These are phyloP conservation scores for Aspergillus conjunctus DNA, from an alignment of 495 filamentous ascomycete genomes.

Conservation along the genomic window DNA sequence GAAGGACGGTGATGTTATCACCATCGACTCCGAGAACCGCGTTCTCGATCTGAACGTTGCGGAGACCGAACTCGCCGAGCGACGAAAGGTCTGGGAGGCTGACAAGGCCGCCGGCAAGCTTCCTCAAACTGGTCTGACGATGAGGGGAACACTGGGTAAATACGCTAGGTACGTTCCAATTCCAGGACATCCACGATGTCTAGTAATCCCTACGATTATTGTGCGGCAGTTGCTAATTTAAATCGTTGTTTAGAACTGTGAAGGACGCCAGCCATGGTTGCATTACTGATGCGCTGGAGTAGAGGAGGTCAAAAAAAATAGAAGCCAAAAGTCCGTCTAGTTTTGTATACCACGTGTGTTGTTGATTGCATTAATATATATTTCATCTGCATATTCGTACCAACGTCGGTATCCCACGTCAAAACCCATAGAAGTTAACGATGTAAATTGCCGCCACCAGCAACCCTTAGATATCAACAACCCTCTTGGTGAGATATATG, in stretches of 20 bases:
- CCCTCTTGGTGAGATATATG: no score
- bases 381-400: no score
- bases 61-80: conserved; percentile 59
- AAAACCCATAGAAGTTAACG: no score
- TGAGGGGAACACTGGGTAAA: conserved; percentile 82
- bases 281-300: conserved; percentile 27
- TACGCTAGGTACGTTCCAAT: conserved; percentile 56
- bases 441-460: no score
- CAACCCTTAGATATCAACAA: no score
- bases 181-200: neutral
- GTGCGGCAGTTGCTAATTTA: conserved; percentile 2
- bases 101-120: conserved; percentile 28
- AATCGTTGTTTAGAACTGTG: conserved; percentile 41
- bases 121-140: conserved; percentile 35
- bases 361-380: no score
- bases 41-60: conserved; percentile 47
- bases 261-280: conserved; percentile 37
- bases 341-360: neutral
- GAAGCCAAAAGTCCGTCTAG: neutral
- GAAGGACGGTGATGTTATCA: conserved; percentile 51
- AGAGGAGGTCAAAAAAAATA: neutral
- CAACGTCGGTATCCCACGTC: no score
- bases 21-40: conserved; percentile 51
- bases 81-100: conserved; percentile 58
- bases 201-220: neutral